phyloP scores from a whole-genome alignment of 2,329 filamentous ascomycete genomes.

The Ophiostoma sp. region DNA sequence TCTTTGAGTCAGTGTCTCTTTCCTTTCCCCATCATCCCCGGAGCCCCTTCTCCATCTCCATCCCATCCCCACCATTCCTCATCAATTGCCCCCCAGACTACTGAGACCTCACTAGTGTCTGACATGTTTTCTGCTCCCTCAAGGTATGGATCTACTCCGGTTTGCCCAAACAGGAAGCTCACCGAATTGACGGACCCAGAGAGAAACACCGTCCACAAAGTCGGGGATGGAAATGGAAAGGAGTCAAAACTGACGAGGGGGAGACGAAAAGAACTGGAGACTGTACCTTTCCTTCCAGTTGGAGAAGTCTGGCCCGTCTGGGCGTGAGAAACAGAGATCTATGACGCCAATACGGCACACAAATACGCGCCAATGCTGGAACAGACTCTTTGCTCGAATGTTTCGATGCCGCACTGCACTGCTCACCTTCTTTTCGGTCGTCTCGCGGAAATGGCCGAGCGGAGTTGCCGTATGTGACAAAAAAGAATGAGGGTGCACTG shows the following conservation, averaged over 20 bases:
- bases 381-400: neutral
- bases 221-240: neutral
- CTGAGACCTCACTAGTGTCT: neutral
- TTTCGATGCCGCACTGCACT: neutral
- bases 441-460: conserved; percentile 4
- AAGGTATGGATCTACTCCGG: neutral
- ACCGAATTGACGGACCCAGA: neutral
- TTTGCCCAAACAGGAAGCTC: conserved; percentile 17
- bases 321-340: neutral
- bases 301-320: too few relatives aligned
- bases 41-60: neutral
- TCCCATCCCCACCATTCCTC: neutral
- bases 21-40: neutral
- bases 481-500: neutral
- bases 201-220: neutral
- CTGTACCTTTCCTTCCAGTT: neutral
- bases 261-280: neutral
- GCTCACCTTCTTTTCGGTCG: conserved; percentile 1
- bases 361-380: neutral
- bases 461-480: neutral
- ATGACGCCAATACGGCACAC: neutral
- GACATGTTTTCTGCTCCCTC: neutral
- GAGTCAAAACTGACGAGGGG: neutral
- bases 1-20: neutral
- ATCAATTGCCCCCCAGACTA: neutral